Percentiles rank a stretch among this genome's conserved stretches.
phyloP scores from a whole-genome alignment of 2,329 filamentous ascomycete genomes.

The Talaromyces islandicus region DNA sequence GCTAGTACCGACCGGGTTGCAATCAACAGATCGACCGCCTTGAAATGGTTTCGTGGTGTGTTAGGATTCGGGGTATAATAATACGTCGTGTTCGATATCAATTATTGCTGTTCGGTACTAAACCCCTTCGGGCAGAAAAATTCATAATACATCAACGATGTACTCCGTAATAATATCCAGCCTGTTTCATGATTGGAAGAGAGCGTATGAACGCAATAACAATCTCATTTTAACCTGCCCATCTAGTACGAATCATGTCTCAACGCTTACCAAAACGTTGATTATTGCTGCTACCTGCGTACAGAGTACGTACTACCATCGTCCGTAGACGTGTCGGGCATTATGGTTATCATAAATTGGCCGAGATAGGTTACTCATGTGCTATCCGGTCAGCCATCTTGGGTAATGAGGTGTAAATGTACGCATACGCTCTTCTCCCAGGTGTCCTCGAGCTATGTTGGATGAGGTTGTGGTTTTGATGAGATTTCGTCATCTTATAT shows the following conservation, averaged over 20 bases:
- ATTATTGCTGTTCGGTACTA: not conserved
- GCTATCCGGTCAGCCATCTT: not conserved
- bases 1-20: not conserved
- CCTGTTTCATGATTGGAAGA: not conserved
- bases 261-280: not conserved
- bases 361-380: not conserved
- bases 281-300: not conserved
- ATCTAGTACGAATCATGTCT: not conserved
- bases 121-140: not conserved
- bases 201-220: not conserved
- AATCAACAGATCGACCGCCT: not conserved
- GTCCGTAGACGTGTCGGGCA: not conserved
- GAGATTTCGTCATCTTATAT: not conserved
- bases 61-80: not conserved
- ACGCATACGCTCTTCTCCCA: not conserved
- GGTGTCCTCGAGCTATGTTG: not conserved
- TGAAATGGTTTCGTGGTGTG: not conserved
- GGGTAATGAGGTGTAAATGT: not conserved
- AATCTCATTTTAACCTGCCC: not conserved
- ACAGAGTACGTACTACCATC: too few relatives aligned
- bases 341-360: not conserved
- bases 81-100: not conserved
- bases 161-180: too few relatives aligned
- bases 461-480: not conserved
- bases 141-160: not conserved